A percentile compares a stretch with the other conserved stretches of the same genome.
Evolutionary conservation across 1,284 basidiomycete species (phyloP).

Genomic region (Naganishia liquefaciens): DNA sequence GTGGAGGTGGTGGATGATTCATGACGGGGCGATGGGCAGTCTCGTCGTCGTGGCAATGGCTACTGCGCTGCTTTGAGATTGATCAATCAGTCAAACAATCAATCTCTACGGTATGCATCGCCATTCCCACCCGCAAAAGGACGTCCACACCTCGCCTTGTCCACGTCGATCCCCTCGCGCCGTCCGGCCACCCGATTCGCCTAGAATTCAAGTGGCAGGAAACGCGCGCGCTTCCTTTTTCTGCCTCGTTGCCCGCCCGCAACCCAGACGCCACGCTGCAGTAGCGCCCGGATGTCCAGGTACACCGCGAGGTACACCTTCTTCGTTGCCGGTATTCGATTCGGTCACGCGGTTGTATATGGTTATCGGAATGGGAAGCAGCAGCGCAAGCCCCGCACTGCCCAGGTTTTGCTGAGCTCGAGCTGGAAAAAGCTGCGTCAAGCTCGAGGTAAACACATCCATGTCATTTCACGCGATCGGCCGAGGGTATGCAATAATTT

Average conservation of each 20-base stretch:
- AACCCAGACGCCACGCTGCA: background rate
- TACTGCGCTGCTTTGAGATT: too few species aligned
- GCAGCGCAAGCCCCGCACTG: too few species aligned
- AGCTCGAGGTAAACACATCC: too few species aligned
- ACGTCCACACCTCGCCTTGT: background rate
- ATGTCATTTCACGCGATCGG: too few species aligned
- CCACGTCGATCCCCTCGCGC: background rate
- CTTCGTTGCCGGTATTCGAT: too few species aligned
- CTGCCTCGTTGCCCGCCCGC: background rate
- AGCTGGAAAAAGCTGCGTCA: background rate
- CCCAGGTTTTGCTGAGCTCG: background rate
- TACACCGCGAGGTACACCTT: too few species aligned
- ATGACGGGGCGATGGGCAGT: background rate
- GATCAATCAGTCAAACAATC: background rate
- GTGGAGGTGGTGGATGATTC: constrained; percentile 7
- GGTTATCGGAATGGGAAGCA: too few species aligned
- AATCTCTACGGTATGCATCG: too few species aligned
- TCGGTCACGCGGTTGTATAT: too few species aligned
- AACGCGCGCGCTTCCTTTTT: background rate
- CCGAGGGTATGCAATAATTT: too few species aligned
- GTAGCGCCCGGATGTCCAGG: too few species aligned
- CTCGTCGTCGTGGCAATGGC: too few species aligned
- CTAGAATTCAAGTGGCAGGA: background rate
- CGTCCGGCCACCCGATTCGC: background rate
- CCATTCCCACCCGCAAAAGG: background rate